phyloP scores from a whole-genome alignment of 2,329 filamentous ascomycete species.

The Monilinia aucupariae region DNA sequence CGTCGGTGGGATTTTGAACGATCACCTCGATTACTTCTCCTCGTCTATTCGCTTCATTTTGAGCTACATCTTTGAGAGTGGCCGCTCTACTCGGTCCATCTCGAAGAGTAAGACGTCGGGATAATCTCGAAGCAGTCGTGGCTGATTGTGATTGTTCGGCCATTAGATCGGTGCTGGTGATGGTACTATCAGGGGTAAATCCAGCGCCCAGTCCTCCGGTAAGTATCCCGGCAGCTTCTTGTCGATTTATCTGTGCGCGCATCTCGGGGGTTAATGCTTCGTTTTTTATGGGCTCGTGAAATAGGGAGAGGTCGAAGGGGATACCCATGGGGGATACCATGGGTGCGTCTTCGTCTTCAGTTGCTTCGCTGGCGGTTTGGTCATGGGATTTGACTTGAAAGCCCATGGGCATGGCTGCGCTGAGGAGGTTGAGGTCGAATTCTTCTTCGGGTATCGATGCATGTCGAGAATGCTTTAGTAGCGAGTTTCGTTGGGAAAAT shows the following conservation, averaged over 20 bases:
- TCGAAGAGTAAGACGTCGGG: conserved; percentile 26
- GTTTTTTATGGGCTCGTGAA: conserved; percentile 26
- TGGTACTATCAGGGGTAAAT: conserved; percentile 43
- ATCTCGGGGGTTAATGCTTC: conserved; percentile 20
- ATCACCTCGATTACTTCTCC: conserved; percentile 57
- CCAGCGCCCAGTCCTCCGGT: conserved; percentile 56
- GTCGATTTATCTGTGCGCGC: conserved; percentile 26
- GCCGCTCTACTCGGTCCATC: conserved; percentile 33
- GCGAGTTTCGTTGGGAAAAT: conserved; percentile 26
- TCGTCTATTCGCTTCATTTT: conserved; percentile 54
- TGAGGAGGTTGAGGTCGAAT: conserved; percentile 31
- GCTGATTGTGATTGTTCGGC: conserved; percentile 29
- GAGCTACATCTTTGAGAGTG: conserved; percentile 47
- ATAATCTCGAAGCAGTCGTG: conserved; percentile 15
- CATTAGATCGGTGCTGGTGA: conserved; percentile 49
- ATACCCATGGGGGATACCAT: conserved; percentile 20
- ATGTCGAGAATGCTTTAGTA: conserved; percentile 19
- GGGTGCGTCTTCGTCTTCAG: conserved; percentile 22
- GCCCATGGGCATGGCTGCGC: conserved; percentile 28
- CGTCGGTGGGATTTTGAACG: conserved; percentile 34
- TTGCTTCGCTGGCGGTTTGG: conserved; percentile 21
- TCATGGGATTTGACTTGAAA: conserved; percentile 23
- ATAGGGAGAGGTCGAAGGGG: conserved; percentile 30
- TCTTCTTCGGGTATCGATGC: conserved; percentile 31
- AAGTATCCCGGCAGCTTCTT: conserved; percentile 49